A percentile compares a stretch with the other conserved stretches of the same genome.
These are phyloP conservation scores for Scleroderma bovista DNA, from an alignment of 768 basidiomycete species.

Conservation along the genomic window DNA sequence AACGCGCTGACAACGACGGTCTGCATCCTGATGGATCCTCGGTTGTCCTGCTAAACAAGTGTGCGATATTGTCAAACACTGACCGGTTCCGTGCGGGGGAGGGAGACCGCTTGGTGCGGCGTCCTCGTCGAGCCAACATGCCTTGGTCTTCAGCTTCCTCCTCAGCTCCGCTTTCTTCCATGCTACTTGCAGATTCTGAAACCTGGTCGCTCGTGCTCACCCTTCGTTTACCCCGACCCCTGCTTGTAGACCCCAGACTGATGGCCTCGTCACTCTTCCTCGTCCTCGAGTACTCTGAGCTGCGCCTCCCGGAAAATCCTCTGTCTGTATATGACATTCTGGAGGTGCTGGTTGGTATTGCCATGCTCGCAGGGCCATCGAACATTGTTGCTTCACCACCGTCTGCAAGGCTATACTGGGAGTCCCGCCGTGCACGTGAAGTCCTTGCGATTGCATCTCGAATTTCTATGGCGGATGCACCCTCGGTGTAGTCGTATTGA, in stretches of 20 bases:
- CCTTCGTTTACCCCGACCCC: conserved; percentile 33
- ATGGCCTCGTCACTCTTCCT: conserved; percentile 45
- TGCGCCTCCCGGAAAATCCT: conserved; percentile 39
- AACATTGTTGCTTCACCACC: conserved; percentile 67
- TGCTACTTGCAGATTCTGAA: conserved; percentile 26
- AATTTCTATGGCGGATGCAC: conserved; percentile 75
- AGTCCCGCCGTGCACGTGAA: conserved; percentile 57
- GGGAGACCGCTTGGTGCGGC: conserved; percentile 30
- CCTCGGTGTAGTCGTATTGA: conserved; percentile 75
- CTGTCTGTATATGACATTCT: conserved; percentile 64
- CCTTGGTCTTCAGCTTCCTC: conserved; percentile 33
- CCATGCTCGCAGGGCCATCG: conserved; percentile 60
- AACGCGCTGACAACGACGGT: conserved; percentile 53
- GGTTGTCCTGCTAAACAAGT: conserved; percentile 54
- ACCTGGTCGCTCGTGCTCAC: conserved; percentile 37
- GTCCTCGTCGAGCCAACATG: conserved; percentile 22
- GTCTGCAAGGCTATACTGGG: conserved; percentile 47
- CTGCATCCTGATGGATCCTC: conserved; percentile 42
- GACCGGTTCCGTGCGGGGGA: conserved; percentile 34
- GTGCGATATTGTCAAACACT: conserved; percentile 62
- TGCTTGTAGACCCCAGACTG: conserved; percentile 21
- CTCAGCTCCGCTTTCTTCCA: conserved; percentile 31
- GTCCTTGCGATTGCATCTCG: conserved; percentile 48
- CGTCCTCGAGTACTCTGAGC: conserved; percentile 45
- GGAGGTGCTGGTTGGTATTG: conserved; percentile 74